These are phyloP conservation scores for Fusarium sp. DNA, from an alignment of 2,329 filamentous ascomycete genomes.

Conservation along the genomic window DNA sequence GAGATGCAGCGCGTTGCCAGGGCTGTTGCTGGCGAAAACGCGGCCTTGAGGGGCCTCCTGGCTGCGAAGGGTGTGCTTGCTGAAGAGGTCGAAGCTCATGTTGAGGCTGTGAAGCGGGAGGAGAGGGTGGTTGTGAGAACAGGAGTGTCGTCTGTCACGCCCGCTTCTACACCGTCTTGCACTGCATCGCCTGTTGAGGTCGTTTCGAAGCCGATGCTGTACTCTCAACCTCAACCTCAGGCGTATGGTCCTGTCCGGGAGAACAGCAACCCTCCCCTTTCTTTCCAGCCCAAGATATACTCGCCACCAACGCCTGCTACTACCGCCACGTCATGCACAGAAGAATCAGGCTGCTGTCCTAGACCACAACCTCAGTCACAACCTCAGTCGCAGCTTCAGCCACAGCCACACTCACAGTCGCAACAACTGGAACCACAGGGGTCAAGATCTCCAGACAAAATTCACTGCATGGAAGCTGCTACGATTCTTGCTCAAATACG, in stretches of 20 bases:
- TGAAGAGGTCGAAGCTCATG: conserved; percentile 42
- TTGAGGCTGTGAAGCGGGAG: conserved; percentile 21
- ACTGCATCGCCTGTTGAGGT: conserved; percentile 23
- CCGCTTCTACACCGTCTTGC: conserved; percentile 23
- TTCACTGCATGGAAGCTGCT: conserved; percentile 49
- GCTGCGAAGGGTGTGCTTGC: conserved; percentile 35
- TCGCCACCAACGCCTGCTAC: conserved; percentile 11
- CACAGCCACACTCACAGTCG: background rate
- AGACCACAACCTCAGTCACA: conserved; percentile 4
- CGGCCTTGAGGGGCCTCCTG: conserved; percentile 52
- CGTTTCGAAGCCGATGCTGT: conserved; percentile 1
- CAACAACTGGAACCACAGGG: background rate
- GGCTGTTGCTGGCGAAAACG: conserved; percentile 59
- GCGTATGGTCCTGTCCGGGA: background rate
- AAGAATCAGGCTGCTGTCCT: conserved; percentile 18
- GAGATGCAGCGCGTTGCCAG: conserved; percentile 64
- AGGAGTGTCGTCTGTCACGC: conserved; percentile 6
- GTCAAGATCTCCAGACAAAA: conserved; percentile 34
- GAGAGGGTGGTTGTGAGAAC: background rate
- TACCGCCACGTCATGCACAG: background rate
- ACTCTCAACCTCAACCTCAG: conserved; percentile 2
- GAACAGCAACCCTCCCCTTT: background rate
- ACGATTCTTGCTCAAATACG: conserved; percentile 58
- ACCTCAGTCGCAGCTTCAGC: background rate
- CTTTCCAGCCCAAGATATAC: background rate